Percentiles rank a stretch among this genome's conserved stretches.
Conservation (phyloP, 352 stramenopile genomes). For the Globisporangium solare region DNA sequence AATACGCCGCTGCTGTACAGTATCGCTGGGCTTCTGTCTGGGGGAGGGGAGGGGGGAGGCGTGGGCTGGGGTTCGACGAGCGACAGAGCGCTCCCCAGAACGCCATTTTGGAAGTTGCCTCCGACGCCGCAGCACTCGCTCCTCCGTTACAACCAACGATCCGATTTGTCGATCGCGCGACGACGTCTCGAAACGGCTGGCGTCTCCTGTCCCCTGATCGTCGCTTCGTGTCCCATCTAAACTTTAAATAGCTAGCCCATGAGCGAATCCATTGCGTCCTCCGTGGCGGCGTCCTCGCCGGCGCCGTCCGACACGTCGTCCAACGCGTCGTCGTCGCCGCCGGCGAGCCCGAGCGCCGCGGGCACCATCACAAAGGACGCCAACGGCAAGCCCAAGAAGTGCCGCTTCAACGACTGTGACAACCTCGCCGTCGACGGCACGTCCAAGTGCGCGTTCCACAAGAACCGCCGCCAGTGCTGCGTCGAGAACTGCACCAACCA, state of each 20-base stretch:
- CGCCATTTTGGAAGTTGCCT: conserved; percentile 61
- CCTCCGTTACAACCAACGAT: conserved; percentile 10
- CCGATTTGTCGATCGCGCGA: conserved; percentile 6
- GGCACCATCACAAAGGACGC: conserved; percentile 11
- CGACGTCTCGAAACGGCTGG: conserved; percentile 10
- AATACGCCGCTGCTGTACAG: too few species aligned
- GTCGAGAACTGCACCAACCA: conserved; percentile 82
- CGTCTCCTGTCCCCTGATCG: background rate
- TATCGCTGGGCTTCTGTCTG: too few species aligned
- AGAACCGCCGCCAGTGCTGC: conserved; percentile 78
- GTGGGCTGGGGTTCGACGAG: conserved; percentile 23
- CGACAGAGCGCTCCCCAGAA: conserved; percentile 32
- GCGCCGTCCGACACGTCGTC: conserved; percentile 13
- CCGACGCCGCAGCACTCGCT: conserved; percentile 30
- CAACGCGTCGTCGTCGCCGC: conserved; percentile 12
- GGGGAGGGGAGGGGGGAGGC: too few species aligned
- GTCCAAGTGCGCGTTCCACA: conserved; percentile 78
- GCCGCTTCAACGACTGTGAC: conserved; percentile 79
- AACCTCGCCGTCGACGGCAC: conserved; percentile 68
- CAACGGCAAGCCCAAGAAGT: conserved; percentile 49
- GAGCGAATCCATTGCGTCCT: background rate
- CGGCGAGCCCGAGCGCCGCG: background rate
- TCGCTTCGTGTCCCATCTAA: background rate
- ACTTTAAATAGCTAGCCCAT: background rate
- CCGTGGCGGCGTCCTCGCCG: conserved; percentile 5